phyloP scores from a whole-genome alignment of 805 yeast species.

The Metschnikowia borealis region DNA sequence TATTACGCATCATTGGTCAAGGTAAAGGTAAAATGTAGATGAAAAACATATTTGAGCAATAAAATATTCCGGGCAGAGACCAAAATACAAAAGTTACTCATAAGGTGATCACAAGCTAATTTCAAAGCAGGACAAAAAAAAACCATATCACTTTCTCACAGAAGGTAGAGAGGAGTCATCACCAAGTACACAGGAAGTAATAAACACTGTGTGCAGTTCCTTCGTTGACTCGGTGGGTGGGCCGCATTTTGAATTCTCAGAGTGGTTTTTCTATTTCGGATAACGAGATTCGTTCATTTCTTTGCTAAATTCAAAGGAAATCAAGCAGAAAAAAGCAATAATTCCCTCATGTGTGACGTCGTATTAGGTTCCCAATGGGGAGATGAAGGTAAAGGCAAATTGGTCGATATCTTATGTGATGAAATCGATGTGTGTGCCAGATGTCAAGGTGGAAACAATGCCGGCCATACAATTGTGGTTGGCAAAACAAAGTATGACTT shows the following conservation, averaged over 20 bases:
- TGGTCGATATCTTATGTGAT: constrained; percentile 93
- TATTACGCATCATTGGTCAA: neutral
- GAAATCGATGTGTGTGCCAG: constrained; percentile 95
- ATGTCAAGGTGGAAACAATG: constrained; percentile 98
- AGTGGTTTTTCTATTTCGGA: constrained; percentile 18
- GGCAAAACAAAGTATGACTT: constrained; percentile 86
- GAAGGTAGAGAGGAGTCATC: neutral
- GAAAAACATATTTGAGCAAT: too few relatives aligned
- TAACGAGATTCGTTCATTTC: constrained; percentile 30
- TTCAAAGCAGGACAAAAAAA: neutral
- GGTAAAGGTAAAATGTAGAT: neutral
- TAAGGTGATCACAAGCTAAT: neutral
- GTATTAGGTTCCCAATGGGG: constrained; percentile 99
- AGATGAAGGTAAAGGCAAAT: constrained; percentile 98
- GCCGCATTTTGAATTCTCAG: constrained; percentile 4
- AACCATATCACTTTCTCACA: neutral
- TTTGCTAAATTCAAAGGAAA: constrained; percentile 16
- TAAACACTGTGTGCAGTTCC: neutral
- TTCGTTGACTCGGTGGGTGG: constrained; percentile 3
- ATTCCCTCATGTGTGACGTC: constrained; percentile 65
- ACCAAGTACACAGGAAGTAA: neutral
- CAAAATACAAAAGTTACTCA: neutral
- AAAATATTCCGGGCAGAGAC: too few relatives aligned
- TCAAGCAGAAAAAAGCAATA: constrained; percentile 1
- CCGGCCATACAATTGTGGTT: constrained; percentile 98